Conservation (phyloP, 2,329 filamentous ascomycete species). For the Calonectria pteridis region DNA sequence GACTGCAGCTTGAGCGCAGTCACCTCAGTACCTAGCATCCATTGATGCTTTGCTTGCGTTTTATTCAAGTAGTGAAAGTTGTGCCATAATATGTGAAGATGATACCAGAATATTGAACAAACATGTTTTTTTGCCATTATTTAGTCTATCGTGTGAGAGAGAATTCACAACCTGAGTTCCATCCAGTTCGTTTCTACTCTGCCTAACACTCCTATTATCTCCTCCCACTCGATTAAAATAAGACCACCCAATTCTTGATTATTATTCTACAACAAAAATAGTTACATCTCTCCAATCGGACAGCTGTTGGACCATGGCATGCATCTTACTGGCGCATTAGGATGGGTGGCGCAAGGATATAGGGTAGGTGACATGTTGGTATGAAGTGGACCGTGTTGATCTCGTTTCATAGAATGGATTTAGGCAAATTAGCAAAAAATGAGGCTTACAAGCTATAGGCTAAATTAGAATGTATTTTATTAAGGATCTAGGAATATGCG, state of each 20-base stretch:
- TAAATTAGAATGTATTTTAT: not conserved
- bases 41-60: not conserved
- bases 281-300: no score
- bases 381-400: not conserved
- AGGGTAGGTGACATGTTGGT: not conserved
- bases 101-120: not conserved
- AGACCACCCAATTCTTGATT: not conserved
- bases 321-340: not conserved
- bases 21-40: not conserved
- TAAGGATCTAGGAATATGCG: not conserved
- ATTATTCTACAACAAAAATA: not conserved
- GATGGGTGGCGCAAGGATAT: not conserved
- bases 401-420: not conserved
- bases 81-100: not conserved
- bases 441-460: not conserved
- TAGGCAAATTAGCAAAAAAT: not conserved
- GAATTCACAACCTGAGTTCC: no score
- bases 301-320: no score
- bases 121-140: not conserved
- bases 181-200: not conserved
- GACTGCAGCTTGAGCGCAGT: conserved; percentile 27
- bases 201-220: no score
- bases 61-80: not conserved
- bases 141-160: not conserved
- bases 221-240: not conserved